These are phyloP conservation scores for Alloteropsis angusta DNA, from an alignment of 202 grass and related monocot genomes.

Conservation along the genomic window DNA sequence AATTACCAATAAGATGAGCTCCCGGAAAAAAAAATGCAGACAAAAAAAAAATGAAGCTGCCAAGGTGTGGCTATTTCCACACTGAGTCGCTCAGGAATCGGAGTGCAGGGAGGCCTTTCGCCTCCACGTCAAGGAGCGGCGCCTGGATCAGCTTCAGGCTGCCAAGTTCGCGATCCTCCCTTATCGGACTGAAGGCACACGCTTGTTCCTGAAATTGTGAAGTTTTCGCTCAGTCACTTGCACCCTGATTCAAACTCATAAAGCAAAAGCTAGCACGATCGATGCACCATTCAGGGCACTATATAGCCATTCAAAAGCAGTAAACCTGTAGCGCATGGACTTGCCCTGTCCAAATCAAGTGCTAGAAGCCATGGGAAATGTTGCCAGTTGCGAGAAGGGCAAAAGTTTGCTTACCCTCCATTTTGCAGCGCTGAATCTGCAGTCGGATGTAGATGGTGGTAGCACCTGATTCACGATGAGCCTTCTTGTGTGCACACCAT, in stretches of 20 bases:
- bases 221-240: background rate
- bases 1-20: background rate
- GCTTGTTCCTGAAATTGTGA: slow-evolving; percentile 45
- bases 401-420: slow-evolving; percentile 23
- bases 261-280: background rate
- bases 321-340: background rate
- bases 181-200: slow-evolving; percentile 36
- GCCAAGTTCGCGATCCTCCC: slow-evolving; percentile 30
- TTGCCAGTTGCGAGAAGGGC: background rate
- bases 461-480: slow-evolving; percentile 43
- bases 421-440: slow-evolving; percentile 53
- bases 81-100: slow-evolving; percentile 43
- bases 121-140: slow-evolving; percentile 35
- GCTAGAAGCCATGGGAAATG: background rate
- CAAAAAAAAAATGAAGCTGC: background rate
- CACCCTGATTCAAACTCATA: background rate
- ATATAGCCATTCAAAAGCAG: background rate
- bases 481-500: slow-evolving; percentile 29
- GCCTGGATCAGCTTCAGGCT: slow-evolving; percentile 45
- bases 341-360: background rate
- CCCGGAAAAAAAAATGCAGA: background rate
- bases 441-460: slow-evolving; percentile 31
- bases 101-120: slow-evolving; percentile 46
- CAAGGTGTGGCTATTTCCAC: slow-evolving; percentile 28
- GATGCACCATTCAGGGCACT: background rate